A percentile compares a stretch with the other conserved stretches of the same genome.
Conservation (phyloP, 139 green algal genomes). For the Klebsormidium nitens region DNA sequence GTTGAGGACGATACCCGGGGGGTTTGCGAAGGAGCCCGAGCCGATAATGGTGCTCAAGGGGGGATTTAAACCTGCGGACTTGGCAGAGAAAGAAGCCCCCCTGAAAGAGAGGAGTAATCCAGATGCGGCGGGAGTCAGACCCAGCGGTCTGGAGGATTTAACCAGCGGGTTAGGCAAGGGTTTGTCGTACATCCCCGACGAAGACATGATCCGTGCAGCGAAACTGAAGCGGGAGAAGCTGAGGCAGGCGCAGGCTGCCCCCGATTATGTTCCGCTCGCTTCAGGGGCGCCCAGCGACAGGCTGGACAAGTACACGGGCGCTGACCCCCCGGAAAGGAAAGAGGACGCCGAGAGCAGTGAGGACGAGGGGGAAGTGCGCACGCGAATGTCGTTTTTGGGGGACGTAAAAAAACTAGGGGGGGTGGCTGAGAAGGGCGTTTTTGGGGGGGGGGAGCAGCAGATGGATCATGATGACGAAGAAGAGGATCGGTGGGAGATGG, state of each 20-base stretch:
- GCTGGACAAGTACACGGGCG: neutral
- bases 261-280: constrained; percentile 31
- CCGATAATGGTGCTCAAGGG: constrained; percentile 29
- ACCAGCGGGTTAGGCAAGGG: constrained; percentile 11
- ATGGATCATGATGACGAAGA: too few species aligned
- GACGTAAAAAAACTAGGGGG: too few species aligned
- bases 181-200: constrained; percentile 34
- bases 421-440: too few species aligned
- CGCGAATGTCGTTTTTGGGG: neutral
- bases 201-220: constrained; percentile 14
- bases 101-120: neutral
- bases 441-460: too few species aligned
- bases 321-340: constrained; percentile 7
- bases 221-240: constrained; percentile 34
- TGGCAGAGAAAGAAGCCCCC: neutral
- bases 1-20: neutral
- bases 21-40: constrained; percentile 3
- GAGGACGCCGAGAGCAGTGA: constrained; percentile 13
- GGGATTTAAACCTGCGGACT: constrained; percentile 12
- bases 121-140: neutral
- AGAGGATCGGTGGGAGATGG: too few species aligned
- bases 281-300: neutral
- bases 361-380: constrained; percentile 17
- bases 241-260: constrained; percentile 29
- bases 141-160: too few species aligned